These are phyloP conservation scores for Sclerotinia minor DNA, from an alignment of 2,329 filamentous ascomycete genomes.

Conservation along the genomic window DNA sequence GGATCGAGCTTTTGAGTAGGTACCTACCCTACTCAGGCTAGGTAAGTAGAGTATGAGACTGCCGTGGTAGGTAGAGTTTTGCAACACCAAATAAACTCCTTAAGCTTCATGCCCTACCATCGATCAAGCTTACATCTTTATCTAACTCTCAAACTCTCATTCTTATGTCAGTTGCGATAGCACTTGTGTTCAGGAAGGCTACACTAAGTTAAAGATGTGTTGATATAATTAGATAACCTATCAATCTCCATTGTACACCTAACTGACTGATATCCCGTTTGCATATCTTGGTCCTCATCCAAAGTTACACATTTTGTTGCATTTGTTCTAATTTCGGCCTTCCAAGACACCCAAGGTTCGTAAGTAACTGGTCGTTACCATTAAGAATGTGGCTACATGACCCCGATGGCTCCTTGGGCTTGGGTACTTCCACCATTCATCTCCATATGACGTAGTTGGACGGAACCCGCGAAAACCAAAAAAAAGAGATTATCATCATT, in stretches of 20 bases:
- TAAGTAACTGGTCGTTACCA: too few relatives aligned
- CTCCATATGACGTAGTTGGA: constrained; percentile 7
- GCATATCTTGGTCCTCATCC: neutral
- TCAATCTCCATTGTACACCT: too few relatives aligned
- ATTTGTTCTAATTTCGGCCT: neutral
- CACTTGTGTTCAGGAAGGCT: neutral
- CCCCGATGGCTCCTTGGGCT: neutral
- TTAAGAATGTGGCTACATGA: neutral
- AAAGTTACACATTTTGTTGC: neutral
- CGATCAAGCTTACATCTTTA: neutral
- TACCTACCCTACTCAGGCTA: too few relatives aligned
- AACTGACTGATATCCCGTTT: neutral
- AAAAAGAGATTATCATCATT: neutral
- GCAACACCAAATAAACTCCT: neutral
- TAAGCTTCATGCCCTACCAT: neutral
- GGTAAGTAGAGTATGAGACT: neutral
- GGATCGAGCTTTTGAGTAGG: neutral
- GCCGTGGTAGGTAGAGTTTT: neutral
- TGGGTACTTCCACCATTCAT: neutral
- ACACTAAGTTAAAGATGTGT: too few relatives aligned
- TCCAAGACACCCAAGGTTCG: too few relatives aligned
- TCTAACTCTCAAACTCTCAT: too few relatives aligned
- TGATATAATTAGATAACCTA: too few relatives aligned
- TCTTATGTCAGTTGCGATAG: neutral
- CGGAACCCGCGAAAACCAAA: neutral